Evolutionary conservation across 768 basidiomycete genomes (phyloP).

Genomic region (Cytidiella melzeri): DNA sequence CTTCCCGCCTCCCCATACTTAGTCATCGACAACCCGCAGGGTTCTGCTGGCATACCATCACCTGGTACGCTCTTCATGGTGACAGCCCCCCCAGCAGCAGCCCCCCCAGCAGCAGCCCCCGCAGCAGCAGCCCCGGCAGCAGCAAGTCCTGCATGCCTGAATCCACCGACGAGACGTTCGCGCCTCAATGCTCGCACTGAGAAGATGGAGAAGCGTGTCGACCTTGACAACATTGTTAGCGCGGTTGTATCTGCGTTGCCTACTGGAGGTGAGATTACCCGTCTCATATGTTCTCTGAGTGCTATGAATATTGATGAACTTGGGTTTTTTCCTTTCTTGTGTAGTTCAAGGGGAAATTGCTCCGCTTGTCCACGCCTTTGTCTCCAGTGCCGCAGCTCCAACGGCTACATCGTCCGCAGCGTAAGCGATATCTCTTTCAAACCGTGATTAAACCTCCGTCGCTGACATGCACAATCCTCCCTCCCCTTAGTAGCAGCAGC

Average conservation of each 20-base stretch:
- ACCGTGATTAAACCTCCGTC: too few species aligned
- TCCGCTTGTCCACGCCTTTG: neutral
- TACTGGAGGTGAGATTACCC: neutral
- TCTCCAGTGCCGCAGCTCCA: neutral
- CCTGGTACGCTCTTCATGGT: neutral
- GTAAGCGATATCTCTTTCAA: neutral
- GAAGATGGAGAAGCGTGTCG: neutral
- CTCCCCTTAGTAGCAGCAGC: too few species aligned
- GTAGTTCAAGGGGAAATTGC: neutral
- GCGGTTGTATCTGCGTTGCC: neutral
- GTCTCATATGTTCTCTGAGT: conserved; percentile 1
- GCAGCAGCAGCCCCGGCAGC: too few species aligned
- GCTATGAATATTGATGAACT: conserved; percentile 1
- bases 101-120: neutral
- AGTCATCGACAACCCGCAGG: too few species aligned
- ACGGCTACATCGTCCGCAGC: neutral
- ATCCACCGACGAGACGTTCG: too few species aligned
- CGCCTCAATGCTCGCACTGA: neutral
- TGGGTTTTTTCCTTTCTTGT: neutral
- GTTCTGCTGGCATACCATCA: too few species aligned
- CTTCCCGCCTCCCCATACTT: too few species aligned
- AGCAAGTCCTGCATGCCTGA: neutral
- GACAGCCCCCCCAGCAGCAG: neutral
- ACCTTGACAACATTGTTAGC: neutral
- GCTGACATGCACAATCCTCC: too few species aligned